Percentiles rank a stretch among this genome's conserved stretches.
phyloP scores from a whole-genome alignment of 805 yeast genomes.

The Deakozyma indianensis region DNA sequence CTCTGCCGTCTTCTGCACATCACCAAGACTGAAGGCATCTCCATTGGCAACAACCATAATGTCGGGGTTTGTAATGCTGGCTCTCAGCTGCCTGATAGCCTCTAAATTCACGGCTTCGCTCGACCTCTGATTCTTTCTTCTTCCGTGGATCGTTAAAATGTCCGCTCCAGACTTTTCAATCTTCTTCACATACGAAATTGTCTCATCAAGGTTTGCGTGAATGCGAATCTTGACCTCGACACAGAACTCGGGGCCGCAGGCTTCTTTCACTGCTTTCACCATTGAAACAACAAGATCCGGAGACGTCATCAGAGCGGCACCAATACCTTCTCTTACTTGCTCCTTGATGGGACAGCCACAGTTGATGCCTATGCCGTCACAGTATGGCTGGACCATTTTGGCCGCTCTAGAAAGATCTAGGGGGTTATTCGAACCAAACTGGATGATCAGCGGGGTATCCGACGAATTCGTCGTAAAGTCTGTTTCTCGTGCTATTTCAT shows the following conservation, averaged over 20 bases:
- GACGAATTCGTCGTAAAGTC: slow-evolving; percentile 70
- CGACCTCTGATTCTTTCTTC: slow-evolving; percentile 74
- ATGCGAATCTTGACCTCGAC: slow-evolving; percentile 88
- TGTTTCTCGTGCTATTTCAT: slow-evolving; percentile 60
- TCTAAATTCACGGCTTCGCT: slow-evolving; percentile 72
- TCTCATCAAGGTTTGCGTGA: slow-evolving; percentile 60
- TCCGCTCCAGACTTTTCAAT: slow-evolving; percentile 87
- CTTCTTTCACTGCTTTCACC: slow-evolving; percentile 71
- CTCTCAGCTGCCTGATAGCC: slow-evolving; percentile 56
- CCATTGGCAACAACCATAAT: slow-evolving; percentile 78
- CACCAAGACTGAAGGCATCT: slow-evolving; percentile 64
- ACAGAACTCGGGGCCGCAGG: slow-evolving; percentile 56
- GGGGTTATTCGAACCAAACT: slow-evolving; percentile 79
- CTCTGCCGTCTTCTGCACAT: slow-evolving; percentile 46
- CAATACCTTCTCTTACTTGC: slow-evolving; percentile 90
- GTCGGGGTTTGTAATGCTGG: slow-evolving; percentile 40
- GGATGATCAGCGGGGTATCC: slow-evolving; percentile 69
- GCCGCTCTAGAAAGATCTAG: slow-evolving; percentile 71
- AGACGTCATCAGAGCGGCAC: slow-evolving; percentile 84
- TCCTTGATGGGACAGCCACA: slow-evolving; percentile 97
- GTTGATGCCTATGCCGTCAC: slow-evolving; percentile 87
- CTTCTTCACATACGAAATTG: slow-evolving; percentile 52
- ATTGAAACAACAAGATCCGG: slow-evolving; percentile 67
- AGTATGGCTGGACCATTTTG: slow-evolving; percentile 78
- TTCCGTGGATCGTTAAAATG: slow-evolving; percentile 86